phyloP scores from a whole-genome alignment of 2,329 filamentous ascomycete genomes.

The Diplodia intermedia region DNA sequence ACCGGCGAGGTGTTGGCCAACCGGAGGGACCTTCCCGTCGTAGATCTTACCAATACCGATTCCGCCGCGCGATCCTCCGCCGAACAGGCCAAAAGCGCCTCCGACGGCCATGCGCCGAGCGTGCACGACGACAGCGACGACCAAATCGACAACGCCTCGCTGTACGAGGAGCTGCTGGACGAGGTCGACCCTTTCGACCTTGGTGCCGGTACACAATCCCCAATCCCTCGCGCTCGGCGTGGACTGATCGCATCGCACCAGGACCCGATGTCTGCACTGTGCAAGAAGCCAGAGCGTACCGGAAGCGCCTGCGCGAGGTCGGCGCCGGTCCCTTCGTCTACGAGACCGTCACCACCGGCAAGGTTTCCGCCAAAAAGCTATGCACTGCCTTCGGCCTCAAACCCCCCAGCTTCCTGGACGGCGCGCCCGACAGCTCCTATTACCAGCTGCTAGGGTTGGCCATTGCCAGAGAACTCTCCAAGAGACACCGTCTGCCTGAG shows the following conservation, averaged over 20 bases:
- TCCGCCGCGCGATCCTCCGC: constrained; percentile 22
- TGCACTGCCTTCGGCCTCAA: constrained; percentile 84
- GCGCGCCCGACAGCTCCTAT: constrained; percentile 74
- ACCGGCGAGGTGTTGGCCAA: constrained; percentile 31
- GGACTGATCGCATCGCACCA: constrained; percentile 33
- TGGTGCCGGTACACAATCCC: constrained; percentile 24
- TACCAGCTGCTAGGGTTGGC: constrained; percentile 77
- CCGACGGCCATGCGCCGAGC: constrained; percentile 23
- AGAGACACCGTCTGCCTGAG: constrained; percentile 76
- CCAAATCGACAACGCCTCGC: constrained; percentile 43
- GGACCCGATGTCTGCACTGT: constrained; percentile 43
- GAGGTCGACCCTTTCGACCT: constrained; percentile 33
- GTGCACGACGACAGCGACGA: constrained; percentile 38
- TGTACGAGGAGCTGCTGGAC: constrained; percentile 37
- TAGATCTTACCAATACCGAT: constrained; percentile 27
- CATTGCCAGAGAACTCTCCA: constrained; percentile 80
- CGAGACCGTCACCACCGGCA: constrained; percentile 71
- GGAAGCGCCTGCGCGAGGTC: constrained; percentile 73
- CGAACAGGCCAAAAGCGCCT: constrained; percentile 25
- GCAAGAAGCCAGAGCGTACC: constrained; percentile 69
- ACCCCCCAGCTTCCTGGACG: constrained; percentile 76
- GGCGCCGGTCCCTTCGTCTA: constrained; percentile 81
- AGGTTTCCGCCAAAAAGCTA: constrained; percentile 79
- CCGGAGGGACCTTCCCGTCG: constrained; percentile 27
- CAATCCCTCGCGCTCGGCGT: not conserved